Percentiles rank a stretch among this genome's conserved stretches.
These are phyloP conservation scores for Thraustotheca clavata DNA, from an alignment of 352 stramenopile genomes.

Conservation along the genomic window DNA sequence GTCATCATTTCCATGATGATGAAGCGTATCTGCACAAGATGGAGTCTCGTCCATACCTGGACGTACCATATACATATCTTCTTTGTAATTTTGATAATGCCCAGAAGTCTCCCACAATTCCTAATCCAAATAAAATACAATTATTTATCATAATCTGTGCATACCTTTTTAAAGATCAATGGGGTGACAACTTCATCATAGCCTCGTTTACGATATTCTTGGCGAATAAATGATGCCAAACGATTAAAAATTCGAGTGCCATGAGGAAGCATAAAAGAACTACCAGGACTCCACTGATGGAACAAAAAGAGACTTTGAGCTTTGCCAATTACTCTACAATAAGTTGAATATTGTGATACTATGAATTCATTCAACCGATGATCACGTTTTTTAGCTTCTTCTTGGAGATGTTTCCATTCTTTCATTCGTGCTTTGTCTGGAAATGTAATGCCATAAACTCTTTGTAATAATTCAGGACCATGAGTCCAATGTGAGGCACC, in stretches of 20 bases:
- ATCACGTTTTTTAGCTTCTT: slow-evolving; percentile 95
- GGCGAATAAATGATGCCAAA: slow-evolving; percentile 79
- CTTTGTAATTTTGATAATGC: slow-evolving; percentile 95
- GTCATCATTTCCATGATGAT: slow-evolving; percentile 50
- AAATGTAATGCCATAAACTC: slow-evolving; percentile 97
- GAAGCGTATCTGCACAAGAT: neutral
- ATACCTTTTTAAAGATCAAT: slow-evolving; percentile 92
- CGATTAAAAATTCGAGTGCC: slow-evolving; percentile 98
- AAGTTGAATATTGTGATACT: neutral
- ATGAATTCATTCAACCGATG: slow-evolving; percentile 58
- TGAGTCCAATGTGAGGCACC: slow-evolving; percentile 90
- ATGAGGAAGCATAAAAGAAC: slow-evolving; percentile 97
- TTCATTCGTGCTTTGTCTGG: slow-evolving; percentile 84
- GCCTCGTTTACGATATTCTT: slow-evolving; percentile 79
- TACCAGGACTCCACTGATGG: slow-evolving; percentile 92
- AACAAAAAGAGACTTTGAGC: slow-evolving; percentile 97
- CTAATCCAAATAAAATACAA: neutral
- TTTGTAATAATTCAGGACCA: slow-evolving; percentile 86
- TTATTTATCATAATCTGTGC: neutral
- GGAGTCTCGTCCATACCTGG: slow-evolving; percentile 41
- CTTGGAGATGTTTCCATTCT: slow-evolving; percentile 80
- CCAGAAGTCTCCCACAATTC: slow-evolving; percentile 96
- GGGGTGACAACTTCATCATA: slow-evolving; percentile 97
- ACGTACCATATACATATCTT: slow-evolving; percentile 93
- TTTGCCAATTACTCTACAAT: slow-evolving; percentile 65